phyloP scores from a whole-genome alignment of 129 eudicot genomes.

The Ambrosia artemisiifolia region DNA sequence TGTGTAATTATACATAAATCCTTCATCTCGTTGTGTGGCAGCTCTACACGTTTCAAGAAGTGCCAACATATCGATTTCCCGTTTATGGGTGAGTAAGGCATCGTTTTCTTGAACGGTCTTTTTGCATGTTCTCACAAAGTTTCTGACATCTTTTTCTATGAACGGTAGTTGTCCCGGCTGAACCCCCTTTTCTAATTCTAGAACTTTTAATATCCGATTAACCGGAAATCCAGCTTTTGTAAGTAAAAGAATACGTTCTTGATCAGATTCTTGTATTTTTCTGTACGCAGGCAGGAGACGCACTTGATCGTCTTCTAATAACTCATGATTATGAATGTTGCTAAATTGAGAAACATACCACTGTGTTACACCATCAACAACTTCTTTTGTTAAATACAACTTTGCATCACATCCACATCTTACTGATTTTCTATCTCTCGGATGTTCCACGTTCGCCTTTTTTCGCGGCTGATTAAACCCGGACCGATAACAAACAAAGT shows the following conservation, averaged over 20 bases:
- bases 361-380: conserved; percentile 53
- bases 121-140: conserved; percentile 68
- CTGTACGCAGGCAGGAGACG: conserved; percentile 75
- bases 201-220: conserved; percentile 63
- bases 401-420: conserved; percentile 83
- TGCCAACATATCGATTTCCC: conserved; percentile 61
- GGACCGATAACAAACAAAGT: conserved; percentile 73
- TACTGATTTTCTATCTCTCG: conserved; percentile 72
- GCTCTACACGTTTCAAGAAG: conserved; percentile 57
- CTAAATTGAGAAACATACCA: conserved; percentile 75
- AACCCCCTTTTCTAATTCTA: conserved; percentile 69
- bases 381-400: conserved; percentile 66
- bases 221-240: conserved; percentile 81
- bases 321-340: conserved; percentile 73
- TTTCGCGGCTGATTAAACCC: conserved; percentile 78
- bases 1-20: conserved; percentile 57
- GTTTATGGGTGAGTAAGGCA: conserved; percentile 58
- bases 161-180: conserved; percentile 81
- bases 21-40: conserved; percentile 43
- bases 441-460: conserved; percentile 79
- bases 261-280: conserved; percentile 75
- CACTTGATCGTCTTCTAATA: conserved; percentile 79
- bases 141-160: conserved; percentile 74
- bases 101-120: conserved; percentile 76
- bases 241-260: conserved; percentile 71